Conservation (phyloP, 108 stramenopile genomes). For the Mediolabrus comicus region DNA sequence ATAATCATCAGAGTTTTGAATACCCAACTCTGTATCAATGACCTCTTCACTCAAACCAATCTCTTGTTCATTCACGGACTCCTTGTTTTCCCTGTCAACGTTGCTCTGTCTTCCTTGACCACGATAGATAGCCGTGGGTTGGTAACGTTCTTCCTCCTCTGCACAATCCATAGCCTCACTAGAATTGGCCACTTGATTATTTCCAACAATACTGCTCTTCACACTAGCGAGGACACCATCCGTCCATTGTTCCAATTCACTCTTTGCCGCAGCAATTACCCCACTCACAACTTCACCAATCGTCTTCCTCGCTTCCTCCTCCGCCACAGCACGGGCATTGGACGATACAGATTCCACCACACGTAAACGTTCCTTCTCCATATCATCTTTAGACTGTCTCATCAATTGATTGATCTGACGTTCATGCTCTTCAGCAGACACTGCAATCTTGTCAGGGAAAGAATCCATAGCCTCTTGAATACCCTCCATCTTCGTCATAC, state of each 20-base stretch:
- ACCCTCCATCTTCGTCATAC: not conserved
- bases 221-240: constrained; percentile 3
- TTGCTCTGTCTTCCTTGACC: not conserved
- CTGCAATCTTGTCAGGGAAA: constrained; percentile 8
- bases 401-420: not conserved
- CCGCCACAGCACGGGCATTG: constrained; percentile 1
- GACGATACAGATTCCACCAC: constrained; percentile 7
- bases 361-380: constrained; percentile 1
- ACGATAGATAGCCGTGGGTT: not conserved
- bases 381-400: constrained; percentile 4
- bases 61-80: not conserved
- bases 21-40: not conserved
- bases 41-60: not conserved
- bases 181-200: not conserved
- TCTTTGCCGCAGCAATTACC: constrained; percentile 8
- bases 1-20: not conserved
- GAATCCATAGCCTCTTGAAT: constrained; percentile 10
- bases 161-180: not conserved
- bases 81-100: not conserved
- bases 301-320: constrained; percentile 6
- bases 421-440: constrained; percentile 6
- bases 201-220: not conserved
- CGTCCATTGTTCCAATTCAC: constrained; percentile 9
- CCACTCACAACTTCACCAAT: not conserved
- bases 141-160: not conserved